Base-by-base conservation (phyloP, 2,329 filamentous ascomycete genomes). In the Stagonosporopsis cucurbitacearum region DNA sequence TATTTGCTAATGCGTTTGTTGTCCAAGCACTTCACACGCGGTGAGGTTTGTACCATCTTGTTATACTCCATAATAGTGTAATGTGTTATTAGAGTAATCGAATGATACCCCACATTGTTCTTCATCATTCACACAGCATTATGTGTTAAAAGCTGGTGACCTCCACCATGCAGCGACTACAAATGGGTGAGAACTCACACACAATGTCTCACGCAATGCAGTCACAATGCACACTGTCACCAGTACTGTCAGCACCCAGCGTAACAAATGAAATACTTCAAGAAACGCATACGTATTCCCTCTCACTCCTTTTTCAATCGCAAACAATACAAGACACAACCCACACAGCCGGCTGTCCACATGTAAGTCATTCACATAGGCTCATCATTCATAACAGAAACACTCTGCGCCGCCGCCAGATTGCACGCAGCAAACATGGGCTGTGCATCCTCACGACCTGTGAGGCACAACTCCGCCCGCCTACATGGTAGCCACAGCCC, bases 391-490 rank as follows among this genome's bases (percentile, higher is more conserved):
- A 11, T 15, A 25, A 39, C 32, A 40, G 40, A 26, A n/a, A 49
- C 2, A 12, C 11, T 23, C 9, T 28, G 22, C 42, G 32, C 25
- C 15, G 5, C n/a, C 32, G 35, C 8, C 19, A 17, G 9, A 7
- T 13, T 20, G 9, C 8, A 22, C n/a, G 3, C 17, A 37, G 22
- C 28, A 37, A 47, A 47, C 41, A 56, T 56, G 53, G 53, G 47
- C 25, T 56, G 53, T 26, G 37, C 30, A 33, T 43, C 53, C 30
- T 56, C 53, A 12, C 53, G 47, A 2, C 45, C 50, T n/a, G 28
- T 25, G 6, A 40, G 11, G 32, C 19, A 43, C 2, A n/a, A 44
- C 35, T 15, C 30, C 30, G 11, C 17, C 17, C 19, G 36, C 37
- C 2, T 30, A 30, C 22, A 23, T 2, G 23, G 25, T 25, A 37